These are phyloP conservation scores for Penicillium sp. DNA, from an alignment of 2,329 filamentous ascomycete species.

Conservation along the genomic window DNA sequence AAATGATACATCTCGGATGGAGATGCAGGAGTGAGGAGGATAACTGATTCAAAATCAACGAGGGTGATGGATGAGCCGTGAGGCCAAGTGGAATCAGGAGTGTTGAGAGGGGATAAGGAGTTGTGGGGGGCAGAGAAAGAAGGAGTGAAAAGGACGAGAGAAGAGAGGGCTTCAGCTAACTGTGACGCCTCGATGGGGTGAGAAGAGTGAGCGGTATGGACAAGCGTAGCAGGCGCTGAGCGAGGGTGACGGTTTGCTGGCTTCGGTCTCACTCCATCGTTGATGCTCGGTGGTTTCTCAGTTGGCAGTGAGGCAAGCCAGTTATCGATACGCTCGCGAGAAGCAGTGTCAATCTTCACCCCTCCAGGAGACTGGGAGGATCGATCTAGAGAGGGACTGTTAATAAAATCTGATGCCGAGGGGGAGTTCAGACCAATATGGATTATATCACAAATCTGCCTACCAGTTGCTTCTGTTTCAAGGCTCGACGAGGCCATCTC, in stretches of 20 bases:
- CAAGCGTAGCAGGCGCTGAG: not conserved
- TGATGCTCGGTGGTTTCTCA: not conserved
- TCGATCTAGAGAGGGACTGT: not conserved
- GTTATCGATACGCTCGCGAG: not conserved
- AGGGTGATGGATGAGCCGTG: not conserved
- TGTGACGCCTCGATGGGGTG: not conserved
- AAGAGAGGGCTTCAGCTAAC: too few species aligned
- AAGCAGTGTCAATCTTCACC: not conserved
- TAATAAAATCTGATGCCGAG: not conserved
- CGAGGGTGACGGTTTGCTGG: not conserved
- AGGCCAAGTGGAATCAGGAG: not conserved
- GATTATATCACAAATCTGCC: not conserved
- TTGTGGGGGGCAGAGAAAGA: not conserved
- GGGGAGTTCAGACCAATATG: not conserved
- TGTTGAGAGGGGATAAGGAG: not conserved
- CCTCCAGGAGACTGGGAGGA: not conserved
- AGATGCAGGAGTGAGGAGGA: not conserved
- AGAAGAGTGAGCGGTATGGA: not conserved
- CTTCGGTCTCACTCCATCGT: not conserved
- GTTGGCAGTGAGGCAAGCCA: not conserved
- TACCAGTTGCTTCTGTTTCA: not conserved
- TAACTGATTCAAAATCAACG: not conserved
- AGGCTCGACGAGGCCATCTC: too few species aligned
- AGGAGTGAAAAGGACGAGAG: not conserved
- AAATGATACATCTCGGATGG: not conserved